Conservation (phyloP, 2,329 filamentous ascomycete genomes). For the Cercospora sp. region DNA sequence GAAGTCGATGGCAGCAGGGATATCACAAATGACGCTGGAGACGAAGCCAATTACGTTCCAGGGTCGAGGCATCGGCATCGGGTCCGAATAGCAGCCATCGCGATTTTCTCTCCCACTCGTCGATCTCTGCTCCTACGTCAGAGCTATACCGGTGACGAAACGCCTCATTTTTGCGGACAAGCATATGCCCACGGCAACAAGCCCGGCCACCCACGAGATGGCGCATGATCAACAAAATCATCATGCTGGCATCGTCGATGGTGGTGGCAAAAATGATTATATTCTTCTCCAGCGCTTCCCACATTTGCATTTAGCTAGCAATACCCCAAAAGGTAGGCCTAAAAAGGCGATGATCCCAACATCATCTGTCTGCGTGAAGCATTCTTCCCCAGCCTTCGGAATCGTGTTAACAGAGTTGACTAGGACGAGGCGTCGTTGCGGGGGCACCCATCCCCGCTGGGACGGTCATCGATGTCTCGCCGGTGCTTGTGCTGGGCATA, state of each 20-base stretch:
- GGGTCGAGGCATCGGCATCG: background rate
- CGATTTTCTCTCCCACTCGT: background rate
- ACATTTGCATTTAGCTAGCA: conserved; percentile 45
- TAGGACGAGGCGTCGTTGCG: conserved; percentile 57
- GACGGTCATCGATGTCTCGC: conserved; percentile 54
- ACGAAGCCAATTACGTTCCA: conserved; percentile 2
- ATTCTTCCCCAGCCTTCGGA: background rate
- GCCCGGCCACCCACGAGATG: conserved; percentile 1
- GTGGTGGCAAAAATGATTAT: conserved; percentile 1
- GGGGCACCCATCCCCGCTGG: conserved; percentile 47
- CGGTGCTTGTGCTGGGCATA: conserved; percentile 52
- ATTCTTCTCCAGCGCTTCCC: conserved; percentile 44
- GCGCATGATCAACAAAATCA: conserved; percentile 3
- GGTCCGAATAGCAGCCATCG: conserved; percentile 4
- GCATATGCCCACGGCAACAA: conserved; percentile 2
- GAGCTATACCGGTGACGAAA: conserved; percentile 2
- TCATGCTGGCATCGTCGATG: background rate
- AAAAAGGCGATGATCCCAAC: background rate
- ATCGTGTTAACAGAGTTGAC: background rate
- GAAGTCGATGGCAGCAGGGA: conserved; percentile 1
- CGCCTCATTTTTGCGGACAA: background rate
- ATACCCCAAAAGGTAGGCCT: conserved; percentile 55
- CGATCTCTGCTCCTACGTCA: conserved; percentile 10
- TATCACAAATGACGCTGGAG: background rate
- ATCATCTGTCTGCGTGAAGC: background rate